Base-by-base conservation (phyloP, 768 basidiomycete species). In the Clathrus columnatus region DNA sequence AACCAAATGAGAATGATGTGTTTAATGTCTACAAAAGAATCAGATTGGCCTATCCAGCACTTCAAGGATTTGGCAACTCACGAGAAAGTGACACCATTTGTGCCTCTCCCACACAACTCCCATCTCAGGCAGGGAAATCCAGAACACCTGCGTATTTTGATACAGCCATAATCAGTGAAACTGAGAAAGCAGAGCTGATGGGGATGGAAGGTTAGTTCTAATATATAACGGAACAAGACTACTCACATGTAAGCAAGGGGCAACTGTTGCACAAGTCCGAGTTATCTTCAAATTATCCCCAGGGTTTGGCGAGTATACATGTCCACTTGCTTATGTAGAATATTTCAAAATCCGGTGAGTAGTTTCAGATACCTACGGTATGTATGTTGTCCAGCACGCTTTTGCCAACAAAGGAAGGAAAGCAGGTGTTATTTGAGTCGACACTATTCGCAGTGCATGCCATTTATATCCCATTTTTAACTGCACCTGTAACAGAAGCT, bases 251-350 rank as follows among this genome's bases (percentile, higher is more conserved):
- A 11, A 11, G 14, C 41, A 42, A 67, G 68, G 63, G 4, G 52
- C 65, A 5, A 54, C 59, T 1, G 44, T 67, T 18, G 64, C 64
- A 1, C 65, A 66, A 51, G 61, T 68, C 5, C 56, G 57, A 10
- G 62, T 56, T 7, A 65, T 70, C 20, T 70, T 70, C 41, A 41
- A 55, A 27, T 57, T 68, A 2, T 67, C 64, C 3, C 5, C 24
- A 0, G 32, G 61, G 7, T 64, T 57, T 11, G 48, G 51, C 0
- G 0, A 27, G 3, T 56, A 59, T 5, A 48, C 54, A 0, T 58
- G 65, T 14, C 64, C 62, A 0, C 56, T 70, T 2, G 65, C 59
- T 0, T 68, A 68, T 44, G 48, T 69, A 8, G 62, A 69, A 27
- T 68, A 63, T 64, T 67, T 64, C 47, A 67, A 62, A 7, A 59